Conservation (phyloP, 2,329 filamentous ascomycete genomes). For the Stylonectria norvegica region DNA sequence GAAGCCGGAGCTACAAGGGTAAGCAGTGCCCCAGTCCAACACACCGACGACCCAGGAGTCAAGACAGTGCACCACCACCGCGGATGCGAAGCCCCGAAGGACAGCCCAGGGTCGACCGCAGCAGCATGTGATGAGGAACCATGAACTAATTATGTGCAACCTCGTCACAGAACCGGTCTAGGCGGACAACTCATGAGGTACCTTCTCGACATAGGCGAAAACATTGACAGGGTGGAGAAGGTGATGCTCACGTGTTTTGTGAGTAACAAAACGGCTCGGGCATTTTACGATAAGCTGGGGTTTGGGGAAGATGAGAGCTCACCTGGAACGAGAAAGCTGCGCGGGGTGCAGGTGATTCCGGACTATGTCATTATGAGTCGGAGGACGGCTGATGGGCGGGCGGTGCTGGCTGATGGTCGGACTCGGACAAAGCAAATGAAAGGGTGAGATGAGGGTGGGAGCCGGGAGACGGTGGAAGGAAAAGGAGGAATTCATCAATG, state of each 20-base stretch:
- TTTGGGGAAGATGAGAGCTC: conserved; percentile 55
- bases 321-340: conserved; percentile 49
- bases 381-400: conserved; percentile 21
- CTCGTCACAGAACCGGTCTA: conserved; percentile 53
- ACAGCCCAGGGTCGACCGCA: too few species aligned
- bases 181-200: conserved; percentile 57
- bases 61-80: too few species aligned
- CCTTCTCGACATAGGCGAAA: conserved; percentile 50
- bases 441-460: neutral
- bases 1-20: conserved; percentile 52
- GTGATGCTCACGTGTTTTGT: conserved; percentile 73
- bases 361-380: conserved; percentile 62
- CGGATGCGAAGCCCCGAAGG: too few species aligned
- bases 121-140: conserved; percentile 3
- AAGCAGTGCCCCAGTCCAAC: conserved; percentile 17
- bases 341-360: conserved; percentile 51
- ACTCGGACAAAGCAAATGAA: neutral
- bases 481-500: too few species aligned
- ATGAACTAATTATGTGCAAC: conserved; percentile 8
- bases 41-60: neutral
- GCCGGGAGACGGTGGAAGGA: too few species aligned
- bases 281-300: conserved; percentile 61
- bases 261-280: conserved; percentile 53
- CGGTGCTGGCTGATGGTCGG: conserved; percentile 4
- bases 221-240: conserved; percentile 56